phyloP scores from a whole-genome alignment of 768 basidiomycete species.

The Obba rivulosa region DNA sequence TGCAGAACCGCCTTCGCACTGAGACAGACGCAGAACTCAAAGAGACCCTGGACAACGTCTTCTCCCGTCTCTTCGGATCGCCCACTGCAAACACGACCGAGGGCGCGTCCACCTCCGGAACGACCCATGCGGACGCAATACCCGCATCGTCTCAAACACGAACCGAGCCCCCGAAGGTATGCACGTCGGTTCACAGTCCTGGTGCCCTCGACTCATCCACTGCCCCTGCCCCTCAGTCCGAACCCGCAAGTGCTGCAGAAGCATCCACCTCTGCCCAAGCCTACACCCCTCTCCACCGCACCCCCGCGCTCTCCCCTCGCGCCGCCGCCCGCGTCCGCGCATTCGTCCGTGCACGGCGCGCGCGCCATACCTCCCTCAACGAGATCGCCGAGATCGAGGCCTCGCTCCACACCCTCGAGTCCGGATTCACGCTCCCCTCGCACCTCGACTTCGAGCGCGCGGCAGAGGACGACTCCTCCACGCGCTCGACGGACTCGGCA shows the following conservation, averaged over 20 bases:
- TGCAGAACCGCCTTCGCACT: slow-evolving; percentile 9
- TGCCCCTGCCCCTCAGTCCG: neutral
- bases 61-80: slow-evolving; percentile 11
- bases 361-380: slow-evolving; percentile 31
- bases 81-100: neutral
- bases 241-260: neutral
- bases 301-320: slow-evolving; percentile 13
- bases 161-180: neutral
- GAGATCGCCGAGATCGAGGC: slow-evolving; percentile 37
- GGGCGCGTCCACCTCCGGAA: neutral
- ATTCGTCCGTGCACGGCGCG: slow-evolving; percentile 27
- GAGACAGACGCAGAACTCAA: slow-evolving; percentile 13
- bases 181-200: neutral
- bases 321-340: slow-evolving; percentile 18
- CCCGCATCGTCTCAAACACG: neutral
- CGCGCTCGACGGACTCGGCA: neutral
- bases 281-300: slow-evolving; percentile 12
- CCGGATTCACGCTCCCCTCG: slow-evolving; percentile 35
- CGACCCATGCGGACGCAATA: neutral
- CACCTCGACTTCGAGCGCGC: slow-evolving; percentile 26
- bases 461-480: slow-evolving; percentile 14
- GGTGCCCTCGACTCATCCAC: neutral
- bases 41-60: slow-evolving; percentile 9
- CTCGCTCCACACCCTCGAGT: slow-evolving; percentile 28
- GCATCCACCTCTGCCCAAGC: neutral